Evolutionary conservation across 495 filamentous ascomycete genomes (phyloP).

Genomic region (Bacidia rubella): DNA sequence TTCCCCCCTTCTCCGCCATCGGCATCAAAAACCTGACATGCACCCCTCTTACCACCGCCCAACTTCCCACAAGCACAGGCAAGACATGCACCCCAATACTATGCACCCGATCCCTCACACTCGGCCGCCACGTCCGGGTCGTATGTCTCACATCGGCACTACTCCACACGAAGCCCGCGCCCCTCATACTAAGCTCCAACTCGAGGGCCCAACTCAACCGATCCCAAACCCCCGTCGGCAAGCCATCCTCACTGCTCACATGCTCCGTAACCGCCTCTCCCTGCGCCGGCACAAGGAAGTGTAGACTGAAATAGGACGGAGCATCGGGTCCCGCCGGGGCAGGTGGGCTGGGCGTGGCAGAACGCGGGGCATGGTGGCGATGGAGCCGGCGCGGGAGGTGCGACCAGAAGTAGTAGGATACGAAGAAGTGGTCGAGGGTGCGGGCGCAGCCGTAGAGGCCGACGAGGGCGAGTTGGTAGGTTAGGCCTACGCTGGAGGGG

Average conservation of each 20-base stretch:
- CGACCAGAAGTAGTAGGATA: conserved; percentile 11
- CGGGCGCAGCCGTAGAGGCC: conserved; percentile 16
- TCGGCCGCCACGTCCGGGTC: conserved; percentile 15
- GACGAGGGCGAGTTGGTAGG: conserved; percentile 19
- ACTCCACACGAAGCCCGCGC: conserved; percentile 19
- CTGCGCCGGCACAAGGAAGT: conserved; percentile 11
- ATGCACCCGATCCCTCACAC: conserved; percentile 9
- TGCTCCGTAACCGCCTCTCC: conserved; percentile 14
- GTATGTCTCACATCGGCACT: conserved; percentile 19
- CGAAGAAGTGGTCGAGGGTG: conserved; percentile 18
- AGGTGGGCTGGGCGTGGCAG: not conserved
- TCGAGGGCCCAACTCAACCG: conserved; percentile 17
- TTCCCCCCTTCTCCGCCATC: not conserved
- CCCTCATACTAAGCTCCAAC: conserved; percentile 17
- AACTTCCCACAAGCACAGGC: conserved; percentile 10
- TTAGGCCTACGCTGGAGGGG: conserved; percentile 17
- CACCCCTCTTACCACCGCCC: conserved; percentile 14
- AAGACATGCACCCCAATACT: conserved; percentile 14
- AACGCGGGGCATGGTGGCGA: conserved; percentile 13
- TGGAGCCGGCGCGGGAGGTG: conserved; percentile 16
- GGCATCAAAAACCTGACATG: conserved; percentile 5
- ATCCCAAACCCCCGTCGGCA: conserved; percentile 12
- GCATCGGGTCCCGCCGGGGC: conserved; percentile 1
- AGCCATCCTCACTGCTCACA: conserved; percentile 11
- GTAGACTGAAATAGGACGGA: conserved; percentile 12